phyloP scores from a whole-genome alignment of 495 filamentous ascomycete genomes.

The Hypoxylon fuscum region DNA sequence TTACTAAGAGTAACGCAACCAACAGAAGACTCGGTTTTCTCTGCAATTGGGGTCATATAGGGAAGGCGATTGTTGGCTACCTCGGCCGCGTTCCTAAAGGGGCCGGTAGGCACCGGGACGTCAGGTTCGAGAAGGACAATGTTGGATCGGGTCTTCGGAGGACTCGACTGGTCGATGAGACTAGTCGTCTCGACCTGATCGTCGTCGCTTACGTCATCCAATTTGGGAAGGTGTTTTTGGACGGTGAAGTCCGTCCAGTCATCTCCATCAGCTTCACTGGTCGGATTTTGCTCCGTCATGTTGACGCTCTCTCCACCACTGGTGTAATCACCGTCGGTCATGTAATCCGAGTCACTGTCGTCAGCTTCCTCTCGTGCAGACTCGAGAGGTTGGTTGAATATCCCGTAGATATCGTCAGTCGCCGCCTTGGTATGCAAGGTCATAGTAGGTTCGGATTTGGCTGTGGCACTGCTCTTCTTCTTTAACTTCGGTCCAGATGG shows the following conservation, averaged over 20 bases:
- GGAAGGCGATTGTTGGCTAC: slow-evolving; percentile 86
- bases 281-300: slow-evolving; percentile 69
- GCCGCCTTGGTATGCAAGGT: slow-evolving; percentile 94
- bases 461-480: slow-evolving; percentile 54
- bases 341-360: slow-evolving; percentile 71
- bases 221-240: slow-evolving; percentile 71
- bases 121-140: slow-evolving; percentile 80
- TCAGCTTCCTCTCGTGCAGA: slow-evolving; percentile 50
- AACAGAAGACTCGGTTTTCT: slow-evolving; percentile 90
- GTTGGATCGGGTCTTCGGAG: slow-evolving; percentile 53
- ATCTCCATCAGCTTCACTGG: slow-evolving; percentile 54
- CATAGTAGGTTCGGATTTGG: slow-evolving; percentile 85
- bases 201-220: slow-evolving; percentile 47
- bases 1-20: slow-evolving; percentile 80
- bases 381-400: slow-evolving; percentile 92
- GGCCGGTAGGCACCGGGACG: slow-evolving; percentile 78
- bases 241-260: slow-evolving; percentile 75
- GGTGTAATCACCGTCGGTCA: slow-evolving; percentile 77
- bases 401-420: slow-evolving; percentile 95
- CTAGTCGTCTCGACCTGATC: slow-evolving; percentile 42
- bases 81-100: slow-evolving; percentile 78
- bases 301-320: slow-evolving; percentile 84
- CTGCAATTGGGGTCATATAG: slow-evolving; percentile 98
- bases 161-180: slow-evolving; percentile 29
- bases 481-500: slow-evolving; percentile 80